A percentile compares a stretch with the other conserved stretches of the same genome.
Conservation (phyloP, 495 filamentous ascomycete species). For the Jackrogersella minutella region DNA sequence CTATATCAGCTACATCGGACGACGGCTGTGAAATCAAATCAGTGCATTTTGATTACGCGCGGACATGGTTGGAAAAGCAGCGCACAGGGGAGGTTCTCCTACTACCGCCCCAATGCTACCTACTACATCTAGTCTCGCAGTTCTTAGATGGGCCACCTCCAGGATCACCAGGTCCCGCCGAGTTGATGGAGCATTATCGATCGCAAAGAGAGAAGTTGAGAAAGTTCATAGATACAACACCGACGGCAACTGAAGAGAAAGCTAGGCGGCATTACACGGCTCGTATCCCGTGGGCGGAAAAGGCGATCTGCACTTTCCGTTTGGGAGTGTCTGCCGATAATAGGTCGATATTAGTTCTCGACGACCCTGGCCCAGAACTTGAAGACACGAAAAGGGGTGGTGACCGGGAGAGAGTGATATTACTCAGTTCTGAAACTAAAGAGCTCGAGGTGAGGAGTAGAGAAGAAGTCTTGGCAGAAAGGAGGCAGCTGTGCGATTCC, state of each 20-base stretch:
- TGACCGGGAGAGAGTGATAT: conserved; percentile 75
- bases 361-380: conserved; percentile 76
- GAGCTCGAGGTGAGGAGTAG: conserved; percentile 63
- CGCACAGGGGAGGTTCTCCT: conserved; percentile 74
- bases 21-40: conserved; percentile 86
- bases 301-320: conserved; percentile 75
- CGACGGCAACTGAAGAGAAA: conserved; percentile 35
- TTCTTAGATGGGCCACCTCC: conserved; percentile 62
- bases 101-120: conserved; percentile 88
- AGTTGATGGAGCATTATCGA: conserved; percentile 56
- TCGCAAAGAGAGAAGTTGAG: conserved; percentile 64
- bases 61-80: conserved; percentile 72
- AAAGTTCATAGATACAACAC: conserved; percentile 61
- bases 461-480: conserved; percentile 58
- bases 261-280: conserved; percentile 47
- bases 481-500: too few species aligned
- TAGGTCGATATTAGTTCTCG: conserved; percentile 70
- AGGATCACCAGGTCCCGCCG: conserved; percentile 21
- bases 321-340: conserved; percentile 64
- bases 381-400: conserved; percentile 68
- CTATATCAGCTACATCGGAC: conserved; percentile 67
- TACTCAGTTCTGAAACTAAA: conserved; percentile 69
- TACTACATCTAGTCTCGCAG: conserved; percentile 70
- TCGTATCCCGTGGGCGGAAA: conserved; percentile 73
- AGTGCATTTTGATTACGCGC: conserved; percentile 74